Percentiles rank a stretch among this genome's conserved stretches.
phyloP scores from a whole-genome alignment of 1,139 yeast genomes.

The Debaryomyces psychrophilus region DNA sequence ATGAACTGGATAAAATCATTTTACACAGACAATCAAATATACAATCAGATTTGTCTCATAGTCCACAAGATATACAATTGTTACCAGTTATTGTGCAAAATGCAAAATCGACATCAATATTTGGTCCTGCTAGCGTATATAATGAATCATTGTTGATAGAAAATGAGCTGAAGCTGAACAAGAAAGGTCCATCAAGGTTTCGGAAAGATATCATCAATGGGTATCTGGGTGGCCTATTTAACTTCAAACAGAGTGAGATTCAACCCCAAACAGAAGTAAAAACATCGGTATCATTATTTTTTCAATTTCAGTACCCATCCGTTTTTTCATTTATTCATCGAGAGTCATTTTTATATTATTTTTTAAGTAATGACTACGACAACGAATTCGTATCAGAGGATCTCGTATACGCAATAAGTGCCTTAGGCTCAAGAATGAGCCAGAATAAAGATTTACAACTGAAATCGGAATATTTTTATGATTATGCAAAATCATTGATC shows the following conservation, averaged over 20 bases:
- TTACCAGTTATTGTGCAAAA: conserved; percentile 11
- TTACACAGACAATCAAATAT: no score
- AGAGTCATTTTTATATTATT: conserved; percentile 16
- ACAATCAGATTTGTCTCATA: background rate
- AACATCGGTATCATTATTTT: conserved; percentile 14
- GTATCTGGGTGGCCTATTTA: no score
- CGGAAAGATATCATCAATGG: background rate
- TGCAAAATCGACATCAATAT: conserved; percentile 8
- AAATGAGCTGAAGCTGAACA: background rate
- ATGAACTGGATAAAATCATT: background rate
- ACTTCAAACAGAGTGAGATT: conserved; percentile 5
- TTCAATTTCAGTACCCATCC: conserved; percentile 17
- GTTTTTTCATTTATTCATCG: conserved; percentile 16
- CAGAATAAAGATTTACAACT: background rate
- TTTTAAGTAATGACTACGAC: conserved; percentile 14
- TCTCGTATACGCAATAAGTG: conserved; percentile 14
- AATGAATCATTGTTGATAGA: conserved; percentile 14
- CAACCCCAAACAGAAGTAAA: conserved; percentile 12
- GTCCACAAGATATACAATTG: conserved; percentile 12
- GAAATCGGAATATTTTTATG: conserved; percentile 1
- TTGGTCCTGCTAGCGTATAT: conserved; percentile 18
- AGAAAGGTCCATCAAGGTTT: background rate
- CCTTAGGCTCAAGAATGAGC: conserved; percentile 16
- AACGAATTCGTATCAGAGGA: conserved; percentile 16
- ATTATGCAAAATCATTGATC: conserved; percentile 3